phyloP scores from a whole-genome alignment of 2,329 filamentous ascomycete genomes.

The Leptodontidium sp. region DNA sequence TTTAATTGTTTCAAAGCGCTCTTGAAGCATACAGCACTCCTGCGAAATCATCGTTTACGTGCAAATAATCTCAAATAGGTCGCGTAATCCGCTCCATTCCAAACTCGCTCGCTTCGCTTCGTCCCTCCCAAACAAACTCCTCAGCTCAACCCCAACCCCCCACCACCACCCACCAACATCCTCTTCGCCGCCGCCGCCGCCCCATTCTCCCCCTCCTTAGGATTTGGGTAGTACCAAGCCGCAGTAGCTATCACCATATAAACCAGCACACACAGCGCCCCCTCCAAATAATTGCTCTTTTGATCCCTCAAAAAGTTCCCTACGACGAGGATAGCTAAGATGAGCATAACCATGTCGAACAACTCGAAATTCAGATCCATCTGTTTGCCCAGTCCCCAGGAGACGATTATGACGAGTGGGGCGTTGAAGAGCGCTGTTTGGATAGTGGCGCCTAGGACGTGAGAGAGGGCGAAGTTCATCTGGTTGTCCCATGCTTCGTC shows the following conservation, averaged over 20 bases:
- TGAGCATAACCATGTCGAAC: conserved; percentile 85
- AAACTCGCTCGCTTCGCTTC: too few relatives aligned
- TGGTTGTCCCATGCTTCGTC: conserved; percentile 86
- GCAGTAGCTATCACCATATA: conserved; percentile 67
- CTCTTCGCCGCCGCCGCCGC: not conserved
- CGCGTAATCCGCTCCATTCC: too few relatives aligned
- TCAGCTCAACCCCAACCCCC: not conserved
- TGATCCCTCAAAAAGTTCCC: conserved; percentile 88
- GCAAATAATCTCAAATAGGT: too few relatives aligned
- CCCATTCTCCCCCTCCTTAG: conserved; percentile 21
- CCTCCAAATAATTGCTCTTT: conserved; percentile 91
- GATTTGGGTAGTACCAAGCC: conserved; percentile 63
- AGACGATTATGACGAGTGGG: conserved; percentile 82
- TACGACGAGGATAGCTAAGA: conserved; percentile 85
- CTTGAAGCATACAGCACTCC: too few relatives aligned
- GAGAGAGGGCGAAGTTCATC: conserved; percentile 55
- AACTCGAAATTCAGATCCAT: conserved; percentile 88
- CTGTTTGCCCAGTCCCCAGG: conserved; percentile 74
- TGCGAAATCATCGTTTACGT: too few relatives aligned
- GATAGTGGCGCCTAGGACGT: conserved; percentile 72
- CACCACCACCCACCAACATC: not conserved
- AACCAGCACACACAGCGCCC: conserved; percentile 77
- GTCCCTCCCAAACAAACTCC: not conserved
- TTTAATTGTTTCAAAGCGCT: too few relatives aligned
- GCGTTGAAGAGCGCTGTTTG: conserved; percentile 91